Base-by-base conservation (phyloP, 768 basidiomycete genomes). In the Psilocybe cubensis region DNA sequence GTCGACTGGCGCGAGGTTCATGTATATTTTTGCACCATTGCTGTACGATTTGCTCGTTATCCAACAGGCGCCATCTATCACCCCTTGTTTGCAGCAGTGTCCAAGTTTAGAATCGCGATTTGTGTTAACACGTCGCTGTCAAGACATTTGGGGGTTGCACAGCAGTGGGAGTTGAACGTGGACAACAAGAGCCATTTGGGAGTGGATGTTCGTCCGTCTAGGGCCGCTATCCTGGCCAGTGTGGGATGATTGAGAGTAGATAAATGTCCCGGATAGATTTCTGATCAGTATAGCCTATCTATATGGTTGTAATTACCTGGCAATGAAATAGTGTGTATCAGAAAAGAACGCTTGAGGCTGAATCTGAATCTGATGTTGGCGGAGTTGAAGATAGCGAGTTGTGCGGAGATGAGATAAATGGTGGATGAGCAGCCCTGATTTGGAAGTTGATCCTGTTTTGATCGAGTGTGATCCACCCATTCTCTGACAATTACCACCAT, bases 371-470 rank as follows among this genome's bases (percentile, higher is more conserved):
- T 21, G 42, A 44, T 44, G 9, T 20, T 25, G 23, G n/a, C 18
- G 20, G 41, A 3, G 23, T 44, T 44, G 18, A 21, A 38, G 20
- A 47, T 35, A 60, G 61, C 73, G 72, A 70, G 65, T 68, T 63
- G 60, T 46, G 64, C 73, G 72, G 73, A 74, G 71, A 68, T 72
- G 70, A 67, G 69, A 69, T 68, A 72, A 70, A 68, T 29, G 50
- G 42, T 31, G 42, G 42, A 59, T 33, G 35, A 54, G 54, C 5
- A 20, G 25, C 23, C 66, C 63, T 57, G 66, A 66, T 66, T 63
- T 59, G 66, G 64, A 45, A 64, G 53, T 53, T 29, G 51, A 54
- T 51, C 54, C 54, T 29, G 52, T 59, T 60, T 43, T 66, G 60
- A 61, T 63, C 62, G 35, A 47, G 61, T 59, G 50, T 35, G 62